Base-by-base conservation (phyloP, 192 early-diverging fungal genomes). In the Backusella westeae region DNA sequence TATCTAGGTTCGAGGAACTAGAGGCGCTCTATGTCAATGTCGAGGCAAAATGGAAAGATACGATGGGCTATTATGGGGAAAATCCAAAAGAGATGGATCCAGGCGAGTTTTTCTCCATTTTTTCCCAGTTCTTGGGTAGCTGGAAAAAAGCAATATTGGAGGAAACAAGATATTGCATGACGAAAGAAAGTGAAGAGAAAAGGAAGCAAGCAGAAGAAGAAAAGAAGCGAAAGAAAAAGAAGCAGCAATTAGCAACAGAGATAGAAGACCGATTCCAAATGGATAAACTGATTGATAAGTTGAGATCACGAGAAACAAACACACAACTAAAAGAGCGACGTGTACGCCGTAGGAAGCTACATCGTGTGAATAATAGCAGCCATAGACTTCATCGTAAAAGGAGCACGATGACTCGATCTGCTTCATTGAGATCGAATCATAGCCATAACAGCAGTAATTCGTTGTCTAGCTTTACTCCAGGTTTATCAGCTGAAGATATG, bases 221-320 rank as follows among this genome's bases (percentile, higher is more conserved):
- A 71, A 49, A 49, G 10, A 32, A 26, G 39, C 34, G 36, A 38
- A 67, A 35, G 15, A 71, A 44, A 46, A 29, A 34, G 14, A 29
- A 41, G 4, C 8, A 71, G 4, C 8, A 71, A 49, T 7, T 49
- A 17, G 15, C 19, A n/a, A 6, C 6, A n/a, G 17, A 29, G 1
- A 9, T 21, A 12, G 70, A 49, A 49, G 70, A 71, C 74, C 88
- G 91, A 59, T 88, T 88, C 44, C 87, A 91, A 42, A 92, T 94
- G 80, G 93, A 94, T 67, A 88, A 91, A 77, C 77, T 94, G 75
- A 79, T 94, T 23, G 90, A 91, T 75, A 88, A 86, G 26, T 86
- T 94, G 12, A 83, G 89, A 71, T 52, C 52, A 29, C 92, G 93
- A 7, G 88, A 88, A 2, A 89, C 88, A 19, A 89, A 90, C 42